These are phyloP conservation scores for Pelargonium citronellum DNA, from an alignment of 441 rosid genomes.

Conservation along the genomic window DNA sequence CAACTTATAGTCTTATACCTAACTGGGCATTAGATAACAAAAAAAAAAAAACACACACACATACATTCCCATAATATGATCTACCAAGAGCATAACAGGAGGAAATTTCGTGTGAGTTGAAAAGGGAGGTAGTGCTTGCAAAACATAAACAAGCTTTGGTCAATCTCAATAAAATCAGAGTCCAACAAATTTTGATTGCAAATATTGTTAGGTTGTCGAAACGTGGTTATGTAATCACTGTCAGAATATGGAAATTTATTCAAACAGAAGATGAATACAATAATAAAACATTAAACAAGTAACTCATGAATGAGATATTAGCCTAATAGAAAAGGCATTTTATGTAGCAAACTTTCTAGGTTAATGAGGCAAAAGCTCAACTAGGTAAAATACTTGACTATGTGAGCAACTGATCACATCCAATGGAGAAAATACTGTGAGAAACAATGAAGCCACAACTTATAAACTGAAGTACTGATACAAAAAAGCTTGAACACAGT, in stretches of 20 bases:
- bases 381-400: background rate
- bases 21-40: background rate
- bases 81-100: background rate
- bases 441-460: background rate
- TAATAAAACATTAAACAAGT: background rate
- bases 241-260: background rate
- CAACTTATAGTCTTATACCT: background rate
- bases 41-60: background rate
- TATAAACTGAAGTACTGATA: background rate
- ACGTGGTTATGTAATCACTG: background rate
- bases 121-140: constrained; percentile 8
- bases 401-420: background rate
- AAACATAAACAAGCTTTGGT: background rate
- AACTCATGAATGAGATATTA: background rate
- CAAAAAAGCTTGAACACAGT: background rate
- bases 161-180: background rate
- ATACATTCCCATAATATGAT: background rate
- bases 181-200: background rate
- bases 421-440: background rate
- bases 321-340: background rate
- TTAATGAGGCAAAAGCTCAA: background rate
- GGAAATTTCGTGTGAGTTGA: constrained; percentile 8
- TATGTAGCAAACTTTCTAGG: background rate
- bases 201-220: background rate
- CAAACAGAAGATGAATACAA: background rate